A percentile compares a stretch with the other conserved stretches of the same genome.
These are phyloP conservation scores for Pseudoscleropodium purum DNA, from an alignment of 225 moss, liverwort and hornwort species.

Conservation along the genomic window DNA sequence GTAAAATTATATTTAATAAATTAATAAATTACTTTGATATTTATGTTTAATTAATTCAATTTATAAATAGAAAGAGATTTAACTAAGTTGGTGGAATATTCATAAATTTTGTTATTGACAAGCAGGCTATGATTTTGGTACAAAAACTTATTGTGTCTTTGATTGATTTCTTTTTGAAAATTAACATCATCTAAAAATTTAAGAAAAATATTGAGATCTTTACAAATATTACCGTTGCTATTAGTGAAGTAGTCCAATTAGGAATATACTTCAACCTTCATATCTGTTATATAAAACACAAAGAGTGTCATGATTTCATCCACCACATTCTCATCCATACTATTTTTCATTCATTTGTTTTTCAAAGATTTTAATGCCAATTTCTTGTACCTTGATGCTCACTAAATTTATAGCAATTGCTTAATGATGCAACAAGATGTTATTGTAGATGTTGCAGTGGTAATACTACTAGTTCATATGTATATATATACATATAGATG, in stretches of 20 bases:
- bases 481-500: neutral
- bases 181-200: neutral
- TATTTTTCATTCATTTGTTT: neutral
- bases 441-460: neutral
- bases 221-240: neutral
- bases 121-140: neutral
- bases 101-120: neutral
- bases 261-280: neutral
- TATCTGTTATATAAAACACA: neutral
- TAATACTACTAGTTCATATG: neutral
- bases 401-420: neutral
- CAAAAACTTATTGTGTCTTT: no score
- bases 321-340: rapidly evolving
- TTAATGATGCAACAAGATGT: neutral
- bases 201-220: neutral
- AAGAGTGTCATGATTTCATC: neutral
- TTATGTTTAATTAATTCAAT: neutral
- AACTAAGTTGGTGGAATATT: neutral
- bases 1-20: neutral
- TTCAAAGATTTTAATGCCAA: neutral
- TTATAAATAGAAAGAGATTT: no score
- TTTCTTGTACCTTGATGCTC: neutral
- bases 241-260: rapidly evolving
- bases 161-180: neutral
- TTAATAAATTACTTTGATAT: neutral